Conservation (phyloP, 495 filamentous ascomycete genomes). For the Hypoxylon rickii region DNA sequence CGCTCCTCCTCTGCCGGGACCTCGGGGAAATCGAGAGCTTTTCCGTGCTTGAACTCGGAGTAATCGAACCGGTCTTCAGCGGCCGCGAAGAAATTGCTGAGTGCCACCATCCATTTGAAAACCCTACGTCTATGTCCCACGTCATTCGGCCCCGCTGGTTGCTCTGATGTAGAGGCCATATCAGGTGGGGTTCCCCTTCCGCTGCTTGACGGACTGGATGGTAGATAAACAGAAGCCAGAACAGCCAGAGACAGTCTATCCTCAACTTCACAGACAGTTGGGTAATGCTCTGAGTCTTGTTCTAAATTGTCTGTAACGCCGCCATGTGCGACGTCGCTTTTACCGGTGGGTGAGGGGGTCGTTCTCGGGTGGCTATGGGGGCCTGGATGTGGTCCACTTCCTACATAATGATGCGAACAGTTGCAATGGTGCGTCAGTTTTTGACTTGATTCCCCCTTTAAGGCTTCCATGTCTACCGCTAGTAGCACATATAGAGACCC, state of each 20-base stretch:
- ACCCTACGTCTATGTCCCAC: constrained; percentile 47
- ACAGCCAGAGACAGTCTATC: not conserved
- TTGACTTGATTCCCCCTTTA: constrained; percentile 10
- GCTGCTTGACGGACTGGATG: constrained; percentile 3
- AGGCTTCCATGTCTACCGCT: constrained; percentile 42
- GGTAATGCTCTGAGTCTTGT: not conserved
- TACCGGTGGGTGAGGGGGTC: not conserved
- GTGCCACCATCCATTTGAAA: constrained; percentile 39
- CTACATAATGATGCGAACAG: constrained; percentile 35
- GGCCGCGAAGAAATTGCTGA: constrained; percentile 47
- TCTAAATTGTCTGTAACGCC: not conserved
- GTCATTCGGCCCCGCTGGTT: too few relatives aligned
- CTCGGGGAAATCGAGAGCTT: constrained; percentile 53
- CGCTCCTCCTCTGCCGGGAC: constrained; percentile 55
- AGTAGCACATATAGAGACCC: constrained; percentile 58
- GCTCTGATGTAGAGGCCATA: not conserved
- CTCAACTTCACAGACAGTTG: not conserved
- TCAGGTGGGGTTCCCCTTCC: constrained; percentile 4
- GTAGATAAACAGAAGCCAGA: constrained; percentile 6
- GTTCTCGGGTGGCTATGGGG: not conserved
- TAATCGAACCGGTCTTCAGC: constrained; percentile 49
- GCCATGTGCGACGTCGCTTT: not conserved
- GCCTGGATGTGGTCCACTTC: constrained; percentile 1
- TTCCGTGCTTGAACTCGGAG: constrained; percentile 49
- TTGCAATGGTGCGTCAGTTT: constrained; percentile 24